Conservation (phyloP, 176 grass and related monocot genomes). For the Alloteropsis semialata region DNA sequence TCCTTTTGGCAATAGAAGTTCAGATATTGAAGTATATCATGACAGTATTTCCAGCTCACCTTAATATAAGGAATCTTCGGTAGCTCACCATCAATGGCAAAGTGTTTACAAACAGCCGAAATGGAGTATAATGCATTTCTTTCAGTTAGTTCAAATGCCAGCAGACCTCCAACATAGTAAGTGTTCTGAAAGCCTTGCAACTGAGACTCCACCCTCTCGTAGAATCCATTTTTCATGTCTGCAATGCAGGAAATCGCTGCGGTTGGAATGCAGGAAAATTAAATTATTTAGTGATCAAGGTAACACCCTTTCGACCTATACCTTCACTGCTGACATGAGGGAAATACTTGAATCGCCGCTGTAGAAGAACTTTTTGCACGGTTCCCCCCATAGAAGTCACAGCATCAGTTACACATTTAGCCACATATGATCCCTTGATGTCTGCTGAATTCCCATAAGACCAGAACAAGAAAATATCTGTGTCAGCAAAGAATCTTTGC, state of each 20-base stretch:
- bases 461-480: conserved; percentile 73
- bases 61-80: conserved; percentile 60
- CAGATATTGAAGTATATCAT: not conserved
- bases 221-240: conserved; percentile 76
- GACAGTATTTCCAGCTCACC: conserved; percentile 36
- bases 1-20: not conserved
- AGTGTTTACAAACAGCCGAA: conserved; percentile 59
- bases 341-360: conserved; percentile 69
- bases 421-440: conserved; percentile 52
- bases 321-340: conserved; percentile 71
- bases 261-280: conserved; percentile 22
- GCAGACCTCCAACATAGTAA: conserved; percentile 68
- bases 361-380: conserved; percentile 61
- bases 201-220: conserved; percentile 55
- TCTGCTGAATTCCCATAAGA: conserved; percentile 74
- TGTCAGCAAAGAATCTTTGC: conserved; percentile 71
- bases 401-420: conserved; percentile 44
- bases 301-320: conserved; percentile 19
- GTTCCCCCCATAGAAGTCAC: conserved; percentile 59
- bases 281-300: conserved; percentile 2
- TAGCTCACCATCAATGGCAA: conserved; percentile 38
- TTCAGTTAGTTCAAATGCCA: conserved; percentile 81
- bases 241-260: conserved; percentile 27
- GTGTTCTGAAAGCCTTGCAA: conserved; percentile 83
- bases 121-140: conserved; percentile 65